Evolutionary conservation across 768 basidiomycete species (phyloP), one percentile per base, ranked within the genome.

Genomic region (Pulveroboletus frians): DNA sequence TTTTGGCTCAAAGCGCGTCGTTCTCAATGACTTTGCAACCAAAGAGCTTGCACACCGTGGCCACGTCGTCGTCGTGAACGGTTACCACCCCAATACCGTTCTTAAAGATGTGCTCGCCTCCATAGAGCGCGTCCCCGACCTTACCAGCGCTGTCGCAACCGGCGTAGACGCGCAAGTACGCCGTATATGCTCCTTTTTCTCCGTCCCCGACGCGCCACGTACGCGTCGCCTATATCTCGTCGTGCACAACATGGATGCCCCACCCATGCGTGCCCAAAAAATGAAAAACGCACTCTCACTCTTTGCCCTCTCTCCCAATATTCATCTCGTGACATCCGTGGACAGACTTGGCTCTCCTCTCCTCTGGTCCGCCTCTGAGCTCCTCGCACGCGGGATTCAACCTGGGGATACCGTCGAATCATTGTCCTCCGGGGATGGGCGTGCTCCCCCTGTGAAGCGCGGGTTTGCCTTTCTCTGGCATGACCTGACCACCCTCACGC

Each of bases 211-310:
- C 31, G 54, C 62, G 9, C 54, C 65, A 2, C 61, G 63, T 42
- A 49, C 64, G 15, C 65, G 64, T 39, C 78, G 77, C 39, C 72
- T 98, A 36, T 92, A 83, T 63, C 71, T 98, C 52, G 69, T 95
- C 60, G 71, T 96, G 20, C 92, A 98, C 73, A 94, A 89, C 69
- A 83, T 97, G 66, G 94, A 97, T 59, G 76, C 85, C 0, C 76
- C 84, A 0, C 69, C 80, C 6, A 70, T 96, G 21, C 86, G 91
- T 34, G 66, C 75, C 1, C 58, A 76, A 17, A 84, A 84, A 56
- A 73, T 83, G 17, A 80, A 82, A 59, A 73, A 85, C 1, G 73
- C 78, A 35, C 76, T 98, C 32, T 79, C 84, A 0, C 72, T 87
- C 15, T 78, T 97, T 38, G 87, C 87, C 0, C 76, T 82, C 18